These are phyloP conservation scores for Rauvolfia tetraphylla DNA, from an alignment of 257 asterid species.

Conservation along the genomic window DNA sequence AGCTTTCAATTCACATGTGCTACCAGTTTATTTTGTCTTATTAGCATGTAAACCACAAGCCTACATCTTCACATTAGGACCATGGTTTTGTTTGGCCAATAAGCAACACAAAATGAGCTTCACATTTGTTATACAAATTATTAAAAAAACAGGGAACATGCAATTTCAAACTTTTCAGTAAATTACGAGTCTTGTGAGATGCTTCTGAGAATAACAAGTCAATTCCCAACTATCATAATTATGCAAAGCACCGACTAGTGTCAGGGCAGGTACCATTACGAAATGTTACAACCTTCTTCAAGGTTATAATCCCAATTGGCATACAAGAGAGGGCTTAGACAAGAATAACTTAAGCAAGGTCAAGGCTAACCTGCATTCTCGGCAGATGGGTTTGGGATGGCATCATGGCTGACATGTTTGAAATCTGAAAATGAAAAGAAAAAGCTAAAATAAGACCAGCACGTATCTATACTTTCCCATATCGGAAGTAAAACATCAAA, in stretches of 20 bases:
- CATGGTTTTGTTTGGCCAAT: not conserved
- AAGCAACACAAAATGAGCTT: not conserved
- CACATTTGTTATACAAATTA: not conserved
- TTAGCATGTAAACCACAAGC: not conserved
- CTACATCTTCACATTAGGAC: not conserved
- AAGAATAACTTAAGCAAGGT: conserved; percentile 1
- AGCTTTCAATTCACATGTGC: not conserved
- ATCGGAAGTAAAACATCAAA: conserved; percentile 10
- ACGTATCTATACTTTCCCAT: conserved; percentile 3
- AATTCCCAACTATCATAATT: no score
- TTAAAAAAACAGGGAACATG: not conserved
- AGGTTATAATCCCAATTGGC: no score
- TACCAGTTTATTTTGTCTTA: not conserved
- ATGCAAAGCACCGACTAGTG: no score
- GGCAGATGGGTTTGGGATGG: conserved; percentile 72
- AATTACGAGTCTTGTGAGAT: no score
- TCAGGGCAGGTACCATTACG: no score
- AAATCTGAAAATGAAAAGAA: conserved; percentile 54
- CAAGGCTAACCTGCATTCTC: conserved; percentile 67
- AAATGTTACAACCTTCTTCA: no score
- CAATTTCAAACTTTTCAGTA: no score
- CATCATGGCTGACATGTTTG: conserved; percentile 93
- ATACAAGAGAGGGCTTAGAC: not conserved
- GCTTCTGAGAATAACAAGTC: no score
- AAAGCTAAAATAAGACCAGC: conserved; percentile 2